These are phyloP conservation scores for Dendrobium chrysotoxum DNA, from an alignment of 106 monocot genomes.

Conservation along the genomic window DNA sequence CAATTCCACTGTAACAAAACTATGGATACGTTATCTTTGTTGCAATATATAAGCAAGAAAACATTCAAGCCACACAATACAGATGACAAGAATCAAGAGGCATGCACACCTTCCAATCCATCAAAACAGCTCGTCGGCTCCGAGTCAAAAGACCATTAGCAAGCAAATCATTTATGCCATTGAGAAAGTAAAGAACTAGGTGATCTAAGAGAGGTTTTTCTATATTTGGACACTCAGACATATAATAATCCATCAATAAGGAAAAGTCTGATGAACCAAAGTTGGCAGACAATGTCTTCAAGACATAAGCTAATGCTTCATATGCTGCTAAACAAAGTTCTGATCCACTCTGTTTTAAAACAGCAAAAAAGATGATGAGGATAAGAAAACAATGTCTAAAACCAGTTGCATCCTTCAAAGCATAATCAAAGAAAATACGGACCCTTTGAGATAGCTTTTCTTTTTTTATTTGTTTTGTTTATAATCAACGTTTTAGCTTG, in stretches of 20 bases:
- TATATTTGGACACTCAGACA: constrained; percentile 14
- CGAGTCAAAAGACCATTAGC: constrained; percentile 48
- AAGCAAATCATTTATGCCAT: constrained; percentile 57
- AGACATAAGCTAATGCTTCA: constrained; percentile 55
- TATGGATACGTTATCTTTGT: not conserved
- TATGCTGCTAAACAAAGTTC: constrained; percentile 75
- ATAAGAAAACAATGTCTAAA: not conserved
- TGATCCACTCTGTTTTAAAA: constrained; percentile 49
- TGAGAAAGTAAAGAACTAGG: constrained; percentile 49
- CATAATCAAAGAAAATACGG: not conserved
- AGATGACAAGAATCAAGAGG: not conserved
- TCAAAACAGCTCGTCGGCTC: constrained; percentile 78
- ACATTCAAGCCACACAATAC: not conserved
- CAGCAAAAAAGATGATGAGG: constrained; percentile 8
- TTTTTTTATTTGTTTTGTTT: not conserved
- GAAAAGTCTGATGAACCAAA: constrained; percentile 21
- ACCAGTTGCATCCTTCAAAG: not conserved
- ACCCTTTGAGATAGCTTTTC: not conserved
- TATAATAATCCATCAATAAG: constrained; percentile 22
- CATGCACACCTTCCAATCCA: constrained; percentile 70
- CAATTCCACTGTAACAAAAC: constrained; percentile 70
- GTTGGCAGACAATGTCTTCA: constrained; percentile 38
- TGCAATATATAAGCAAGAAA: not conserved
- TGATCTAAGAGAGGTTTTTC: constrained; percentile 43
- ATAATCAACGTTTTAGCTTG: not conserved